Evolutionary conservation across 768 basidiomycete species (phyloP).

Genomic region (Xerocomus spinulosus): DNA sequence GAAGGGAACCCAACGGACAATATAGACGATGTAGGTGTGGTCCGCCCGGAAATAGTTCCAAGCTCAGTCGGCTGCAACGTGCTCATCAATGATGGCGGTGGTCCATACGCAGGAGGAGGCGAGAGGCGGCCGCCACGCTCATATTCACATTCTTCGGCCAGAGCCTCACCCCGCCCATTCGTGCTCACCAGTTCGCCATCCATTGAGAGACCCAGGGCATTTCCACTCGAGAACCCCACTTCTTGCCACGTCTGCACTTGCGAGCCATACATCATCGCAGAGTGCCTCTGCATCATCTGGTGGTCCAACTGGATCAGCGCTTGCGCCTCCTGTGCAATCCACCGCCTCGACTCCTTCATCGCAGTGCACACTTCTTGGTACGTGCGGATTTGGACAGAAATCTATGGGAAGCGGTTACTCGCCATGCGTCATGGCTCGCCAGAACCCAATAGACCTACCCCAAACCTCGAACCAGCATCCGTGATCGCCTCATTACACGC

Average conservation of each 20-base stretch:
- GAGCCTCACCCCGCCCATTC: neutral
- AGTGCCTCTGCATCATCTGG: conserved; percentile 12
- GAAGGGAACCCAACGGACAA: neutral
- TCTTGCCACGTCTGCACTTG: conserved; percentile 3
- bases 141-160: neutral
- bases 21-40: neutral
- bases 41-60: neutral
- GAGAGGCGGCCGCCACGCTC: neutral
- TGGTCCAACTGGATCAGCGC: conserved; percentile 16
- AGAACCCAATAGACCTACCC: conserved; percentile 11
- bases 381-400: conserved; percentile 51
- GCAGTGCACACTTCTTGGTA: conserved; percentile 45
- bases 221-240: neutral
- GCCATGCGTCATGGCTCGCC: neutral
- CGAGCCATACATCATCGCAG: conserved; percentile 6
- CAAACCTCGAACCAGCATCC: conserved; percentile 37
- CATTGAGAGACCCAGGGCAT: conserved; percentile 8
- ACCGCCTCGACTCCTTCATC: conserved; percentile 23
- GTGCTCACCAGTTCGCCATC: neutral
- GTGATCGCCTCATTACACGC: conserved; percentile 49
- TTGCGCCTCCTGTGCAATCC: conserved; percentile 19
- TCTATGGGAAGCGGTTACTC: conserved; percentile 19
- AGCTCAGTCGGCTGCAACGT: neutral
- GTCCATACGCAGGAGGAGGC: conserved; percentile 8
- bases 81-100: neutral